Evolutionary conservation across 257 asterid species (phyloP).

Genomic region (Primulina huaijiensis): DNA sequence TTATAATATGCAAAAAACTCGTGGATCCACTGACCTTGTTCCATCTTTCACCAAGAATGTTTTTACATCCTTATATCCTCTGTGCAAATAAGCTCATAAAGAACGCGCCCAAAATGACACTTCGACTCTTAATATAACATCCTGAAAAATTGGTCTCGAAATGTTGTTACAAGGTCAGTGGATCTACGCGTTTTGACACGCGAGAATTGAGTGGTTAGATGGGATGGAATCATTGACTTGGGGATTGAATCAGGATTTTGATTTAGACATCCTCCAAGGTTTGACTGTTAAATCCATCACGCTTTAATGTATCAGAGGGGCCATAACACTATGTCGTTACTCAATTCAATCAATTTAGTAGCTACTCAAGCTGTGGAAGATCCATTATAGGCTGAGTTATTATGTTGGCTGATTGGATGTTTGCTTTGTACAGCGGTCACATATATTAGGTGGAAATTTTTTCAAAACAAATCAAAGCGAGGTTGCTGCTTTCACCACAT

Average conservation of each 20-base stretch:
- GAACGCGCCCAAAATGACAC: neutral
- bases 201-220: too few species aligned
- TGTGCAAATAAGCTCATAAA: neutral
- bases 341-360: neutral
- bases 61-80: neutral
- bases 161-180: neutral
- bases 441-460: conserved; percentile 57
- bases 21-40: neutral
- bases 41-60: neutral
- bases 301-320: neutral
- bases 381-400: neutral
- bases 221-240: neutral
- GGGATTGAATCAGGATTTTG: neutral
- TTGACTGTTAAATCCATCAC: neutral
- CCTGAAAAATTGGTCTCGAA: neutral
- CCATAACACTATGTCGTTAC: neutral
- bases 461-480: conserved; percentile 91
- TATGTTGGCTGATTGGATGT: conserved; percentile 26
- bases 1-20: conserved; percentile 10
- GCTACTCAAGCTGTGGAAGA: neutral
- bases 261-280: neutral
- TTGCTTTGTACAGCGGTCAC: conserved; percentile 39
- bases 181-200: too few species aligned
- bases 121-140: neutral
- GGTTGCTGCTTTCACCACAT: conserved; percentile 79